phyloP scores from a whole-genome alignment of 306 rosid species.

The Mimosa pudica region DNA sequence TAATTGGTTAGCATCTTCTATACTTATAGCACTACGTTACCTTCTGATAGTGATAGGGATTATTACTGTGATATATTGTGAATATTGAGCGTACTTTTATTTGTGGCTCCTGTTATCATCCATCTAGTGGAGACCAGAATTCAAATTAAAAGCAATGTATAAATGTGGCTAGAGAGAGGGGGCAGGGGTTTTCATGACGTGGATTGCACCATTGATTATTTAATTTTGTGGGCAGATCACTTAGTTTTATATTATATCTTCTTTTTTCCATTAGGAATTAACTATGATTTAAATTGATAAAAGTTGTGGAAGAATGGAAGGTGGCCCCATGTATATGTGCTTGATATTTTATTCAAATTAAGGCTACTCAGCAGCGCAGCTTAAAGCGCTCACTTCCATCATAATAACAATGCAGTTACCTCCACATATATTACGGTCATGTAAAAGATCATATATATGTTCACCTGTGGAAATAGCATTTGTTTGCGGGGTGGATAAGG shows the following conservation, averaged over 20 bases:
- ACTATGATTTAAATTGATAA: not conserved
- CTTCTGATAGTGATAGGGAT: not conserved
- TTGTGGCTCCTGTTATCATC: not conserved
- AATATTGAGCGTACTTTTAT: slow-evolving; percentile 20
- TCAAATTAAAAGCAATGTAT: not conserved
- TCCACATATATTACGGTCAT: too few relatives aligned
- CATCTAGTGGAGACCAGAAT: slow-evolving; percentile 27
- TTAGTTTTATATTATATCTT: slow-evolving; percentile 23
- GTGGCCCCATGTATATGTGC: slow-evolving; percentile 18
- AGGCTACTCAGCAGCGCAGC: not conserved
- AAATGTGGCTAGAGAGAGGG: not conserved
- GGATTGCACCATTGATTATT: slow-evolving; percentile 43
- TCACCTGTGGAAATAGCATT: too few relatives aligned
- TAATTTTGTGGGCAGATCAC: slow-evolving; percentile 41
- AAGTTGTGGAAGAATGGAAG: slow-evolving; percentile 23
- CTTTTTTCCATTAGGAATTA: slow-evolving; percentile 3
- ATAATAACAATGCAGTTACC: too few relatives aligned
- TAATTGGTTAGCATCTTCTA: slow-evolving; percentile 40
- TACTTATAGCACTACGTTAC: slow-evolving; percentile 26
- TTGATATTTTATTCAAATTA: not conserved
- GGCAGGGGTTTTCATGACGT: slow-evolving; percentile 36
- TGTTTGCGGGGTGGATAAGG: too few relatives aligned
- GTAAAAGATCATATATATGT: too few relatives aligned
- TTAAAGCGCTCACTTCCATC: too few relatives aligned
- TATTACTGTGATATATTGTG: not conserved